These are phyloP conservation scores for Fusarium nodosum DNA, from an alignment of 2,329 filamentous ascomycete species.

Conservation along the genomic window DNA sequence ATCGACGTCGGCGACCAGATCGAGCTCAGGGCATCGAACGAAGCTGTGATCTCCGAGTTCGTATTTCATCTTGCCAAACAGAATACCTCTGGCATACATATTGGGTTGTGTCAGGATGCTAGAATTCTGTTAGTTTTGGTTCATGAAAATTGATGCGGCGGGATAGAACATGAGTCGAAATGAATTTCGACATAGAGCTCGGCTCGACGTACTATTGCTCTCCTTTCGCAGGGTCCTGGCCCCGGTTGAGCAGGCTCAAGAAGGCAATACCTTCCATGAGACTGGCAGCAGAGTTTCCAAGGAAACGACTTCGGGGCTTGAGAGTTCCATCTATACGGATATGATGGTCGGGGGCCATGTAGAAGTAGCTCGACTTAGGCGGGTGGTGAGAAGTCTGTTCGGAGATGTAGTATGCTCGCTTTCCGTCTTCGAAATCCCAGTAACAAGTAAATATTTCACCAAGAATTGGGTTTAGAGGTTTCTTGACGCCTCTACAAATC, in stretches of 20 bases:
- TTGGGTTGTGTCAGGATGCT: conserved; percentile 97
- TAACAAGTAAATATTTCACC: conserved; percentile 96
- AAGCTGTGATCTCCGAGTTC: conserved; percentile 97
- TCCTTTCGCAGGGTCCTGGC: conserved; percentile 72
- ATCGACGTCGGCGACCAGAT: conserved; percentile 90
- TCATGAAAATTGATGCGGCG: neutral
- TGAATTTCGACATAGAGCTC: neutral
- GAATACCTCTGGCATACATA: conserved; percentile 97
- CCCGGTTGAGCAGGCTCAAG: conserved; percentile 83
- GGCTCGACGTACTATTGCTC: conserved; percentile 83
- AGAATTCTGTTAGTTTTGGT: conserved; percentile 16
- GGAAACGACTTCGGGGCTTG: conserved; percentile 93
- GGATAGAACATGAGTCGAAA: neutral
- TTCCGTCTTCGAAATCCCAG: conserved; percentile 90
- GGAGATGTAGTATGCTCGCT: conserved; percentile 92
- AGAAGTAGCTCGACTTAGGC: conserved; percentile 99
- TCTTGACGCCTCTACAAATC: conserved; percentile 86
- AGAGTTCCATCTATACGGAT: conserved; percentile 96
- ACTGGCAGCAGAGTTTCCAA: conserved; percentile 97
- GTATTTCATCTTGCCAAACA: conserved; percentile 99
- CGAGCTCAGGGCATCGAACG: conserved; percentile 89
- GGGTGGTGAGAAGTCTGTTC: conserved; percentile 99
- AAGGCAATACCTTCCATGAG: conserved; percentile 98
- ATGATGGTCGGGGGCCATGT: conserved; percentile 93
- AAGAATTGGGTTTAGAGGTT: conserved; percentile 95